phyloP scores from a whole-genome alignment of 139 green algal species.

The Volvox reticuliferus region DNA sequence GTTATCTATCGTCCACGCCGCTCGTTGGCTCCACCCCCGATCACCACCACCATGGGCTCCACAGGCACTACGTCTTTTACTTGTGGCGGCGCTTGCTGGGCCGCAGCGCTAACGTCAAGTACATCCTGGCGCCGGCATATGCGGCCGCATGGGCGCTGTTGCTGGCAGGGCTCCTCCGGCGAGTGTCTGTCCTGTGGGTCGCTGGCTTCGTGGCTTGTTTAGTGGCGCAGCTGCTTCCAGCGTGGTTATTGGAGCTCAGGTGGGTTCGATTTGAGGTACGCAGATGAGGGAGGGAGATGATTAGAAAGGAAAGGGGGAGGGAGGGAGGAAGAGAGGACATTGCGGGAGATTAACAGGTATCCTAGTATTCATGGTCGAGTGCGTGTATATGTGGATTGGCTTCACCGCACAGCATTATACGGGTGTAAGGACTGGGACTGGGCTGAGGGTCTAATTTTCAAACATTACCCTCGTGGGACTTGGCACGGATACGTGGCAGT shows the following conservation, averaged over 20 bases:
- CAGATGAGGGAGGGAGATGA: too few species aligned
- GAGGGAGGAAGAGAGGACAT: neutral
- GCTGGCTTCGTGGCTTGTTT: conserved; percentile 54
- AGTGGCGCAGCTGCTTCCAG: conserved; percentile 77
- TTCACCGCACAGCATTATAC: too few species aligned
- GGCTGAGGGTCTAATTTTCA: too few species aligned
- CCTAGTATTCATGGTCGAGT: too few species aligned
- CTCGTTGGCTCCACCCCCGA: too few species aligned
- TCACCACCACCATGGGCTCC: neutral
- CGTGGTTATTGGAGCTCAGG: conserved; percentile 90
- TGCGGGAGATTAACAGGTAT: too few species aligned
- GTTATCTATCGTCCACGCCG: too few species aligned
- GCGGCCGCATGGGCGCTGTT: conserved; percentile 56
- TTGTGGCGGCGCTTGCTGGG: conserved; percentile 79
- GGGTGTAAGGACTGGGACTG: too few species aligned
- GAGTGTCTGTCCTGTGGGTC: conserved; percentile 57
- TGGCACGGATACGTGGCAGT: too few species aligned
- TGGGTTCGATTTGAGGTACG: conserved; percentile 18
- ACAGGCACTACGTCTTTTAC: conserved; percentile 95
- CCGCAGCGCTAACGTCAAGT: conserved; percentile 37
- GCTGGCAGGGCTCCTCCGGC: conserved; percentile 29
- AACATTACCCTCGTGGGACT: too few species aligned
- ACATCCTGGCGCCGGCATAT: conserved; percentile 70
- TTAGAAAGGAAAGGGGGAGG: too few species aligned
- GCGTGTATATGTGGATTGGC: too few species aligned